A percentile compares a stretch with the other conserved stretches of the same genome.
phyloP scores from a whole-genome alignment of 1,139 yeast species.

The Arxiozyma slooffiae region DNA sequence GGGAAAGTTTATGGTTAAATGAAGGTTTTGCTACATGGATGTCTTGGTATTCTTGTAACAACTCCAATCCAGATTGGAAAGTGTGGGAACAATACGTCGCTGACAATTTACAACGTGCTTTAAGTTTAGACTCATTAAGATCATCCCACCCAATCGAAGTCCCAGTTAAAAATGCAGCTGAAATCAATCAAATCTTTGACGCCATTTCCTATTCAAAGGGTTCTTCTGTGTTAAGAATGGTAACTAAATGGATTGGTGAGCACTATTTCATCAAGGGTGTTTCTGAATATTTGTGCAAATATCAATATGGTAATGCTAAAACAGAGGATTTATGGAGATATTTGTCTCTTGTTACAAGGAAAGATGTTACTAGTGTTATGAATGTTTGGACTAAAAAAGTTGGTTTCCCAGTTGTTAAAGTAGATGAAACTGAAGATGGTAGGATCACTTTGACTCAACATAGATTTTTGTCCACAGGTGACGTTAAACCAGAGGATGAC shows the following conservation, averaged over 20 bases:
- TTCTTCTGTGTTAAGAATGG: conserved; percentile 64
- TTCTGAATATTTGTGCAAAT: conserved; percentile 53
- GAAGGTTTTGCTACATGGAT: conserved; percentile 83
- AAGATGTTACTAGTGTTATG: conserved; percentile 66
- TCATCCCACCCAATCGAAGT: conserved; percentile 75
- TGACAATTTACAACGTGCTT: conserved; percentile 48
- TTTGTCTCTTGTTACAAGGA: conserved; percentile 59
- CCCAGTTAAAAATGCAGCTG: conserved; percentile 62
- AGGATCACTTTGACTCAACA: conserved; percentile 54
- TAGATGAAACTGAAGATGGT: conserved; percentile 38
- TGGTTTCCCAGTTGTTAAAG: conserved; percentile 72
- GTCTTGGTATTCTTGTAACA: conserved; percentile 43
- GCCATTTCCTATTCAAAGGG: conserved; percentile 71
- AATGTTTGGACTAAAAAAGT: conserved; percentile 71
- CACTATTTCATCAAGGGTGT: conserved; percentile 63
- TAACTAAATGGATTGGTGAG: conserved; percentile 57
- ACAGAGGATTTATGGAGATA: conserved; percentile 77
- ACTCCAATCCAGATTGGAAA: conserved; percentile 54
- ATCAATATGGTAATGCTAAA: conserved; percentile 66
- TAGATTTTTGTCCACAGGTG: conserved; percentile 73
- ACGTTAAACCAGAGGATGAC: conserved; percentile 64
- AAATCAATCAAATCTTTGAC: conserved; percentile 70
- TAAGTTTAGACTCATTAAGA: conserved; percentile 57
- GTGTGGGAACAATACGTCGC: conserved; percentile 50
- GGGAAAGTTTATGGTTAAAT: conserved; percentile 78